These are phyloP conservation scores for Cryphonectria radicalis DNA, from an alignment of 2,329 filamentous ascomycete genomes.

Conservation along the genomic window DNA sequence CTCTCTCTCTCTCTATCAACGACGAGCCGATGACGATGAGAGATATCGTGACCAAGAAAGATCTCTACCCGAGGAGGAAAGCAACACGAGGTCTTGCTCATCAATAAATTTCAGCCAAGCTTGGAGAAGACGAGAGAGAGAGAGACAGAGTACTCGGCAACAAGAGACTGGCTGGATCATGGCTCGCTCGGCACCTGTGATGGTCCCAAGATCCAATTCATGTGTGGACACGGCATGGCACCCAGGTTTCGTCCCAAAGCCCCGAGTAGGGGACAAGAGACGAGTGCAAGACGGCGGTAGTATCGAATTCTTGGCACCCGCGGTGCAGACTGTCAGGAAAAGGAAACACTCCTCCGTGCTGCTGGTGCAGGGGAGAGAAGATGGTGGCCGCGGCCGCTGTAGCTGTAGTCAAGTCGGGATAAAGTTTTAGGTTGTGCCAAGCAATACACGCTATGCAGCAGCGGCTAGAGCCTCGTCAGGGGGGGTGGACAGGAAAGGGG, in stretches of 20 bases:
- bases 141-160: not conserved
- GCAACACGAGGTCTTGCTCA: constrained; percentile 1
- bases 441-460: not conserved
- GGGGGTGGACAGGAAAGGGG: not conserved
- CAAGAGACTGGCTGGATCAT: not conserved
- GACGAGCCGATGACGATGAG: constrained; percentile 11
- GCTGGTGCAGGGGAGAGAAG: constrained; percentile 4
- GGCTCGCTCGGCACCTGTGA: not conserved
- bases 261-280: constrained; percentile 5
- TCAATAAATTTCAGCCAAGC: constrained; percentile 2
- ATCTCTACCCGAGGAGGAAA: not conserved
- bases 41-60: not conserved
- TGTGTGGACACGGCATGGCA: constrained; percentile 11
- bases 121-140: not conserved
- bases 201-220: not conserved
- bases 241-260: constrained; percentile 19
- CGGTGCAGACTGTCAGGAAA: not conserved
- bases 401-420: constrained; percentile 10
- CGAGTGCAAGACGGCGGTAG: constrained; percentile 23
- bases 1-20: not conserved
- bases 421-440: constrained; percentile 19
- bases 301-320: constrained; percentile 23
- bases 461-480: constrained; percentile 19
- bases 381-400: not conserved
- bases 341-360: not conserved